Conservation (phyloP, 1,284 basidiomycete species). For the Irpex rosettiformis region DNA sequence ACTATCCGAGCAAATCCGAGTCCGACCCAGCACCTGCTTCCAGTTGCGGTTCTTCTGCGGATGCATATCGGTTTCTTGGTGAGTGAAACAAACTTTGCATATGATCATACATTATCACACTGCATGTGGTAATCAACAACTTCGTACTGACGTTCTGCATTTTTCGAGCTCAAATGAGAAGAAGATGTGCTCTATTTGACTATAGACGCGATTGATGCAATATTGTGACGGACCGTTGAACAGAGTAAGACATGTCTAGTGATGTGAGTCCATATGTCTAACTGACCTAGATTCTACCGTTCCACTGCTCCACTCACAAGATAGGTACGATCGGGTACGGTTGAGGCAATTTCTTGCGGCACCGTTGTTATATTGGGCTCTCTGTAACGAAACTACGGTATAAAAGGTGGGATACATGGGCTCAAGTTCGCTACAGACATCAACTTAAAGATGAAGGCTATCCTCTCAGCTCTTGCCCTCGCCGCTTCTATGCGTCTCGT, state of each 20-base stretch:
- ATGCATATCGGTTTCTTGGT: neutral
- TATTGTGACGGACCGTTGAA: neutral
- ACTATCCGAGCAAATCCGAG: neutral
- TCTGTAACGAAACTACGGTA: neutral
- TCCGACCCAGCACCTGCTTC: neutral
- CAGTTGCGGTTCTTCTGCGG: neutral
- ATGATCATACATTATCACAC: neutral
- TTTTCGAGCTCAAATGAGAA: neutral
- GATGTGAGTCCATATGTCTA: neutral
- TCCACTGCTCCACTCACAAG: neutral
- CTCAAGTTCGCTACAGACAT: neutral
- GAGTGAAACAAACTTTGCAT: neutral
- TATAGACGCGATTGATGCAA: neutral
- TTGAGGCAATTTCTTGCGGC: neutral
- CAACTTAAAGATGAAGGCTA: slow-evolving; percentile 16
- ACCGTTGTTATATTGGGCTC: neutral
- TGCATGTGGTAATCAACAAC: neutral
- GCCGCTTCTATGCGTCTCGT: slow-evolving; percentile 16
- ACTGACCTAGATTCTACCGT: neutral
- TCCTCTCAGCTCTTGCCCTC: slow-evolving; percentile 14
- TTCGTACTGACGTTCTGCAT: neutral
- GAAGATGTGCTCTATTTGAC: neutral
- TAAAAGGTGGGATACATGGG: neutral
- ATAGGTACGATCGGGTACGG: neutral
- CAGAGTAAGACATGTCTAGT: neutral